Conservation (phyloP, 1,284 basidiomycete species). For the Takashimella tepidaria region DNA sequence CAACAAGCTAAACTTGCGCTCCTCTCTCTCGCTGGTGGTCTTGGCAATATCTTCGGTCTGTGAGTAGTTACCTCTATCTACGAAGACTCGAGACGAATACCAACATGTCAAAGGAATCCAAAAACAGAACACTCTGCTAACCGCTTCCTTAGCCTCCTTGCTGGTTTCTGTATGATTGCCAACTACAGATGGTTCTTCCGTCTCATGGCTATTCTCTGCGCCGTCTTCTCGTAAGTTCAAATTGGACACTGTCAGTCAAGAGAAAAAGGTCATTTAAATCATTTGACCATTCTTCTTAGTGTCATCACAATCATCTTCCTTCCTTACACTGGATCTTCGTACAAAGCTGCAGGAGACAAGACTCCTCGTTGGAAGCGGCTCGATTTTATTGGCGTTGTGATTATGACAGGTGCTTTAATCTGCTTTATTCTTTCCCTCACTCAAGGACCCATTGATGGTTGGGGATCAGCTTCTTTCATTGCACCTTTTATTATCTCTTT, state of each 20-base stretch:
- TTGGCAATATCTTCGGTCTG: constrained; percentile 36
- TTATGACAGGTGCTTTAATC: constrained; percentile 16
- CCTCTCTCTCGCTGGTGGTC: constrained; percentile 27
- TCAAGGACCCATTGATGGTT: constrained; percentile 22
- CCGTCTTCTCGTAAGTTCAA: neutral
- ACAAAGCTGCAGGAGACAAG: constrained; percentile 9
- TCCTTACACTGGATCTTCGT: constrained; percentile 24
- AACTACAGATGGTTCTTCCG: constrained; percentile 42
- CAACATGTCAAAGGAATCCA: neutral
- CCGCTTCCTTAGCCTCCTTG: constrained; percentile 18
- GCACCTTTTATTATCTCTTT: constrained; percentile 37
- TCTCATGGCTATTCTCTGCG: constrained; percentile 34
- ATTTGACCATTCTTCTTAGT: neutral
- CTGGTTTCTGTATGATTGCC: constrained; percentile 32
- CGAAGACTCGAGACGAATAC: too few relatives aligned
- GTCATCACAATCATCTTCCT: constrained; percentile 26
- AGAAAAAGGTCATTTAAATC: constrained; percentile 5
- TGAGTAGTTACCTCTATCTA: constrained; percentile 8
- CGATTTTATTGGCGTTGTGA: constrained; percentile 21
- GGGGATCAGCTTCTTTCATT: constrained; percentile 21
- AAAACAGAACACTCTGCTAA: neutral
- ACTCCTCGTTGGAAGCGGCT: constrained; percentile 19
- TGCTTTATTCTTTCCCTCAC: constrained; percentile 23
- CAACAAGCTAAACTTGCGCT: constrained; percentile 34
- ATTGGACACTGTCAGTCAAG: too few relatives aligned